Evolutionary conservation across 2,329 filamentous ascomycete genomes (phyloP).

Genomic region (Trichoderma sp.): DNA sequence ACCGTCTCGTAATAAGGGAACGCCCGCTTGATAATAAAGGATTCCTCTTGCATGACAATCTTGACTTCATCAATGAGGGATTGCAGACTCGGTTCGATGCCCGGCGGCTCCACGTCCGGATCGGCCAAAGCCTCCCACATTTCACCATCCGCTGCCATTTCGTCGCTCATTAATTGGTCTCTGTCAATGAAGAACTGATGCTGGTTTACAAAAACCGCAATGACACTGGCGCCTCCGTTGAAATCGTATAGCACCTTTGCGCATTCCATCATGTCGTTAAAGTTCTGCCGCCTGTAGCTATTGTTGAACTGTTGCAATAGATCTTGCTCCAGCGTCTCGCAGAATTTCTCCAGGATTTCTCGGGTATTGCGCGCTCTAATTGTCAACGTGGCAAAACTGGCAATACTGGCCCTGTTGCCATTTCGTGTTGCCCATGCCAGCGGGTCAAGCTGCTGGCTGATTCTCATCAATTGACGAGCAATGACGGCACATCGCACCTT

Average conservation of each 20-base stretch:
- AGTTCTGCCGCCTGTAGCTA: conserved; percentile 92
- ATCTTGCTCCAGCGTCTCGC: conserved; percentile 93
- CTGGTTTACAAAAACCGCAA: conserved; percentile 95
- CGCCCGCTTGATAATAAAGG: conserved; percentile 91
- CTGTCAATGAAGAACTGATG: conserved; percentile 99
- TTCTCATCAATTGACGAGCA: conserved; percentile 87
- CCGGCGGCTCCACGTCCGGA: conserved; percentile 87
- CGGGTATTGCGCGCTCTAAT: conserved; percentile 66
- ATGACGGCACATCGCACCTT: conserved; percentile 95
- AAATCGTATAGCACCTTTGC: conserved; percentile 93
- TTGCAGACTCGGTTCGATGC: conserved; percentile 89
- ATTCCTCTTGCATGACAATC: conserved; percentile 95
- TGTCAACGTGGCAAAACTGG: conserved; percentile 53
- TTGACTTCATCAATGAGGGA: conserved; percentile 92
- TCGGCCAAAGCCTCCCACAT: conserved; percentile 93
- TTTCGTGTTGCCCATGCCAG: conserved; percentile 68
- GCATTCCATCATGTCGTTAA: conserved; percentile 97
- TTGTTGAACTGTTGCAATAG: conserved; percentile 95
- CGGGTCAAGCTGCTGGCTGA: conserved; percentile 87
- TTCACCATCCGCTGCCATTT: conserved; percentile 72
- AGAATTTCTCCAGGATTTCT: conserved; percentile 94
- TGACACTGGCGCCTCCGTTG: conserved; percentile 92
- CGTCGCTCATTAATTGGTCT: conserved; percentile 86
- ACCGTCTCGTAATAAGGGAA: conserved; percentile 98
- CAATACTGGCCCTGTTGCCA: conserved; percentile 55